These are phyloP conservation scores for Sophora flavescens DNA, from an alignment of 306 rosid genomes.

Conservation along the genomic window DNA sequence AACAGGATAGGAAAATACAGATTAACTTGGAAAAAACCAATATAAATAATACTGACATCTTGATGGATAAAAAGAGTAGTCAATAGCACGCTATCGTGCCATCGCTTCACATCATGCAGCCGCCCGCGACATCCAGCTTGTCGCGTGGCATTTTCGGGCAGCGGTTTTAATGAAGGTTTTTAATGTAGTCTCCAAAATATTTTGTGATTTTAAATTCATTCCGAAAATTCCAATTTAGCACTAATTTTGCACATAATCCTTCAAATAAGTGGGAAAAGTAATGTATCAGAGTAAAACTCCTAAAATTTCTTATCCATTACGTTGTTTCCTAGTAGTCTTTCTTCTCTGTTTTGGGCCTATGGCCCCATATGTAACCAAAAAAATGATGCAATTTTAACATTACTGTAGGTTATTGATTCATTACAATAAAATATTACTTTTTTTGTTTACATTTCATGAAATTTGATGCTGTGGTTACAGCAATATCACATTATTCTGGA, in stretches of 20 bases:
- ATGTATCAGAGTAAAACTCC: constrained; percentile 10
- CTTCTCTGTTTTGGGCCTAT: neutral
- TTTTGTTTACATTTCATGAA: constrained; percentile 4
- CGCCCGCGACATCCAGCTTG: too few species aligned
- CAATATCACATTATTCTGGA: constrained; percentile 7
- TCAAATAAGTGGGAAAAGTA: constrained; percentile 10
- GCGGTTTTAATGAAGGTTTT: neutral
- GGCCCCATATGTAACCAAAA: too few species aligned
- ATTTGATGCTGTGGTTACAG: constrained; percentile 7
- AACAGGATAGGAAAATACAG: constrained; percentile 33
- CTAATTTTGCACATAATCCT: constrained; percentile 11
- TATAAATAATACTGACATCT: constrained; percentile 12
- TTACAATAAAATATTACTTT: too few species aligned
- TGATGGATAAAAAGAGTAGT: neutral
- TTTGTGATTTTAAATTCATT: constrained; percentile 1
- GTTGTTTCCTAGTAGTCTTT: neutral
- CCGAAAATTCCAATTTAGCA: constrained; percentile 28
- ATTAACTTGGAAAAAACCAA: constrained; percentile 28
- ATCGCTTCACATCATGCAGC: too few species aligned
- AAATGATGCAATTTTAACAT: too few species aligned
- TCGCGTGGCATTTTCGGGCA: too few species aligned
- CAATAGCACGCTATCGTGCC: too few species aligned
- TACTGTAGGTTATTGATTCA: too few species aligned
- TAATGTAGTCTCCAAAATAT: neutral
- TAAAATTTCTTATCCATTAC: constrained; percentile 11